Evolutionary conservation across 2,329 filamentous ascomycete genomes (phyloP).

Genomic region (Ceratocystis smalleyi): DNA sequence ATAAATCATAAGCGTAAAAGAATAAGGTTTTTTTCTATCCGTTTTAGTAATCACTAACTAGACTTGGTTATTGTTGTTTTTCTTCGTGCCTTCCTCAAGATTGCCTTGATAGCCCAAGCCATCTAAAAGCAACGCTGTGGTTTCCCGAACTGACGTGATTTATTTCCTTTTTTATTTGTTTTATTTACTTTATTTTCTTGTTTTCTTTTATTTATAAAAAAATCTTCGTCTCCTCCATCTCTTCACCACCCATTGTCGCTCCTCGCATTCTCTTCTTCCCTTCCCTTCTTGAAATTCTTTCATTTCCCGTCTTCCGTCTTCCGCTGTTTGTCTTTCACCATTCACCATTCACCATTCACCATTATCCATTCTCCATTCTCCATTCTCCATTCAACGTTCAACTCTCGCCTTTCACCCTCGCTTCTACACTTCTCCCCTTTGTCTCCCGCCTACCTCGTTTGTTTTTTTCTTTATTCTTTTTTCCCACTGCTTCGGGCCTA

Average conservation of each 20-base stretch:
- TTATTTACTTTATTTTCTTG: not conserved
- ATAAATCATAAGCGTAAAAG: not conserved
- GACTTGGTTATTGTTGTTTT: not conserved
- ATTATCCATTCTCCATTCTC: no score
- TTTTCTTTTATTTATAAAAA: not conserved
- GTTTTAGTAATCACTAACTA: not conserved
- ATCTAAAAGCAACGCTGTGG: not conserved
- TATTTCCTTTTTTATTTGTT: not conserved
- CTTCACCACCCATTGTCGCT: not conserved
- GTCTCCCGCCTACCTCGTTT: not conserved
- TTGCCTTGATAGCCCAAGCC: not conserved
- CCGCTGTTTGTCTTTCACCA: not conserved
- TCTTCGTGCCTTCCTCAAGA: not conserved
- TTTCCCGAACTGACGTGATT: conserved; percentile 1
- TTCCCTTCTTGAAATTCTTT: not conserved
- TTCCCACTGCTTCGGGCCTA: not conserved
- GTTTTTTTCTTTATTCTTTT: not conserved
- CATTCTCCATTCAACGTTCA: no score
- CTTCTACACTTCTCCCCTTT: not conserved
- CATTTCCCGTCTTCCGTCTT: no score
- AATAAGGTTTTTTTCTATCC: not conserved
- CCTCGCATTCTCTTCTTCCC: not conserved
- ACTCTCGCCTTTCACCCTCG: not conserved
- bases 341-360: no score
- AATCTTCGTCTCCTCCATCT: not conserved